A percentile compares a stretch with the other conserved stretches of the same genome.
Conservation (phyloP, 1,284 basidiomycete species). For the Moniliella sp. region DNA sequence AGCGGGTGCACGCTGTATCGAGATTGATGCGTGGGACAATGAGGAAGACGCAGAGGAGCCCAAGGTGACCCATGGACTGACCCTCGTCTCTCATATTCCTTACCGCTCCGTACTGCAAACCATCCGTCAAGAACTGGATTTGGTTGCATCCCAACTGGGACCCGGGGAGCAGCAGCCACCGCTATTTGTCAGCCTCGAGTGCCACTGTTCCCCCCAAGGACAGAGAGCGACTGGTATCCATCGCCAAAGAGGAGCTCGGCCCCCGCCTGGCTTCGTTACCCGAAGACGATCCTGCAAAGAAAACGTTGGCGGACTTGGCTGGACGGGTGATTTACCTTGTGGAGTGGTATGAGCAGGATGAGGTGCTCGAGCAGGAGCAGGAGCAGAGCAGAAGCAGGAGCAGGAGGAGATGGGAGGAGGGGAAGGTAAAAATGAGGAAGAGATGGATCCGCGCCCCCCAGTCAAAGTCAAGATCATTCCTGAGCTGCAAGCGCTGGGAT, state of each 20-base stretch:
- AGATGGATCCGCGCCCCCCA: too few relatives aligned
- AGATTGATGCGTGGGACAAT: slow-evolving; percentile 48
- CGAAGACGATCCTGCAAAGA: too few relatives aligned
- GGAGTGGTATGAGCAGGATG: slow-evolving; percentile 15
- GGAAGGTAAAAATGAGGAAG: too few relatives aligned
- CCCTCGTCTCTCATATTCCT: slow-evolving; percentile 10
- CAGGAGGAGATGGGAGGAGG: too few relatives aligned
- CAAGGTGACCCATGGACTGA: slow-evolving; percentile 43
- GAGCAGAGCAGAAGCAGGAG: too few relatives aligned
- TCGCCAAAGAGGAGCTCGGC: slow-evolving; percentile 44
- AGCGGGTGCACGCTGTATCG: slow-evolving; percentile 44
- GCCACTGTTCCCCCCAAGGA: slow-evolving; percentile 41
- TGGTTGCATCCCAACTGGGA: too few relatives aligned
- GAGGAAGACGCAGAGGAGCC: slow-evolving; percentile 38
- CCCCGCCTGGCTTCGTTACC: too few relatives aligned
- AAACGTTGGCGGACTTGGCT: slow-evolving; percentile 39
- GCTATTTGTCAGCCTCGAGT: too few relatives aligned
- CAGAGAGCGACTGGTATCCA: slow-evolving; percentile 43
- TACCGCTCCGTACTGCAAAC: too few relatives aligned
- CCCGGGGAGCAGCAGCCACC: too few relatives aligned
- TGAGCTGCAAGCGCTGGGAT: slow-evolving; percentile 16
- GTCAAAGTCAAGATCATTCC: slow-evolving; percentile 22
- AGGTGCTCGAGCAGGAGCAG: too few relatives aligned
- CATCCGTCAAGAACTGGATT: too few relatives aligned
- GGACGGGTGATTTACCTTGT: slow-evolving; percentile 47